Evolutionary conservation across 1,284 basidiomycete species (phyloP).

Genomic region (Caloboletus firmus): DNA sequence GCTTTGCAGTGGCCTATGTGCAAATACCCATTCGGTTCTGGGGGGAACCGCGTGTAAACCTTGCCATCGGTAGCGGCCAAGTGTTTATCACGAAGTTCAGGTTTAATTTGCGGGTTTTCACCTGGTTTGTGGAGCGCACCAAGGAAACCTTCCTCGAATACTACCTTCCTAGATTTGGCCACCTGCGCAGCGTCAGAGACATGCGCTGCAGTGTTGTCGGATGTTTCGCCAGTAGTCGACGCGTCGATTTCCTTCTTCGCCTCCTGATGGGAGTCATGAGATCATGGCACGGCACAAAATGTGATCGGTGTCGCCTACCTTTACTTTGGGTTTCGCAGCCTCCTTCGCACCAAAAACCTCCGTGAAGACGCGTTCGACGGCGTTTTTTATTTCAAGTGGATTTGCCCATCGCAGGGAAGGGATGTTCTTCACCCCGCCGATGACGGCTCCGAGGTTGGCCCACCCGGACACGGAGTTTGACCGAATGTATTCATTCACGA

Average conservation of each 20-base stretch:
- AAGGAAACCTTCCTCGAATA: slow-evolving; percentile 96
- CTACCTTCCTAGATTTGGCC: slow-evolving; percentile 55
- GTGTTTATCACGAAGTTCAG: slow-evolving; percentile 80
- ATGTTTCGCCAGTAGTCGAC: slow-evolving; percentile 16
- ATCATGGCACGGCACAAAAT: neutral
- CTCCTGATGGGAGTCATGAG: slow-evolving; percentile 42
- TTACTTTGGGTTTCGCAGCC: slow-evolving; percentile 65
- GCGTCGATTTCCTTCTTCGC: slow-evolving; percentile 46
- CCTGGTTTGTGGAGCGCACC: slow-evolving; percentile 93
- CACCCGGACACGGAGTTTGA: slow-evolving; percentile 64
- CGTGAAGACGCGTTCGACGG: slow-evolving; percentile 77
- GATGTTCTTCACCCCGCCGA: slow-evolving; percentile 69
- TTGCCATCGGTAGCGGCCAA: slow-evolving; percentile 78
- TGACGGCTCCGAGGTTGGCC: slow-evolving; percentile 69
- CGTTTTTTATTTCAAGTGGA: slow-evolving; percentile 85
- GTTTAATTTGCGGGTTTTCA: slow-evolving; percentile 87
- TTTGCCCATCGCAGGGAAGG: slow-evolving; percentile 87
- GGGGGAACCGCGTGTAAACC: slow-evolving; percentile 97
- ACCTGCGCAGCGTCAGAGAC: slow-evolving; percentile 39
- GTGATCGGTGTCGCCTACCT: slow-evolving; percentile 47
- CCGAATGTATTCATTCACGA: slow-evolving; percentile 64
- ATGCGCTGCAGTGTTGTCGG: slow-evolving; percentile 34
- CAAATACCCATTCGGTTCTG: slow-evolving; percentile 96
- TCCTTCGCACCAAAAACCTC: slow-evolving; percentile 81
- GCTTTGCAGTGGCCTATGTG: slow-evolving; percentile 99